These are phyloP conservation scores for Penicillium vulpinum DNA, from an alignment of 2,329 filamentous ascomycete genomes.

Conservation along the genomic window DNA sequence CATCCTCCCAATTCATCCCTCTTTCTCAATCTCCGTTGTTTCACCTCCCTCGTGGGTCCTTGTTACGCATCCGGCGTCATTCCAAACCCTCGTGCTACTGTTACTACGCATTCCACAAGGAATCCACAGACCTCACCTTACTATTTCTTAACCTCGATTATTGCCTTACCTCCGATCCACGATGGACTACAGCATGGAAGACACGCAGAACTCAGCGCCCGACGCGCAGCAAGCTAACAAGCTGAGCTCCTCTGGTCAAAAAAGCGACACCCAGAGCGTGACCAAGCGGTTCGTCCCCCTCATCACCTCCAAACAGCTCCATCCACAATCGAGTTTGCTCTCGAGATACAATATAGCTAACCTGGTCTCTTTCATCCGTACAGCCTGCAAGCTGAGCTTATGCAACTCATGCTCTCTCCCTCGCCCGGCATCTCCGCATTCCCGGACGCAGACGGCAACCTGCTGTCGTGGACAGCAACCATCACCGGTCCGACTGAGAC, in stretches of 20 bases:
- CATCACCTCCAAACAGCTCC: neutral
- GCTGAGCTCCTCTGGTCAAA: conserved; percentile 56
- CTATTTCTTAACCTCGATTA: neutral
- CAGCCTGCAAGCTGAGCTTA: conserved; percentile 94
- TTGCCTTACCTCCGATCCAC: conserved; percentile 1
- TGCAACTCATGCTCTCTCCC: conserved; percentile 96
- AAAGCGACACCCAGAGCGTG: conserved; percentile 69
- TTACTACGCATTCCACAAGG: conserved; percentile 8
- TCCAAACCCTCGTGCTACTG: conserved; percentile 4
- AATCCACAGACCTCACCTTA: neutral
- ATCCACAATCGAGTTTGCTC: neutral
- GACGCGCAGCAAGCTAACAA: conserved; percentile 64
- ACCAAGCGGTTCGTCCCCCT: conserved; percentile 66
- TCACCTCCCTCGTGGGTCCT: neutral
- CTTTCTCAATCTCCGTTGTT: neutral
- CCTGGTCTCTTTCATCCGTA: neutral
- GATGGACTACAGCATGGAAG: conserved; percentile 59
- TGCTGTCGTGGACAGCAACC: conserved; percentile 90
- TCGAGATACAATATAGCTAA: neutral
- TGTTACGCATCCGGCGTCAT: conserved; percentile 9
- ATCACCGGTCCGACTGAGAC: conserved; percentile 90
- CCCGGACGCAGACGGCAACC: conserved; percentile 83
- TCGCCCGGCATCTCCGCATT: conserved; percentile 95
- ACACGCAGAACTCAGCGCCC: conserved; percentile 68
- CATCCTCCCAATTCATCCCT: neutral